Evolutionary conservation across 2,329 filamentous ascomycete species (phyloP), one percentile per base, ranked within the genome.

Genomic region (Bipolaris gigantea): DNA sequence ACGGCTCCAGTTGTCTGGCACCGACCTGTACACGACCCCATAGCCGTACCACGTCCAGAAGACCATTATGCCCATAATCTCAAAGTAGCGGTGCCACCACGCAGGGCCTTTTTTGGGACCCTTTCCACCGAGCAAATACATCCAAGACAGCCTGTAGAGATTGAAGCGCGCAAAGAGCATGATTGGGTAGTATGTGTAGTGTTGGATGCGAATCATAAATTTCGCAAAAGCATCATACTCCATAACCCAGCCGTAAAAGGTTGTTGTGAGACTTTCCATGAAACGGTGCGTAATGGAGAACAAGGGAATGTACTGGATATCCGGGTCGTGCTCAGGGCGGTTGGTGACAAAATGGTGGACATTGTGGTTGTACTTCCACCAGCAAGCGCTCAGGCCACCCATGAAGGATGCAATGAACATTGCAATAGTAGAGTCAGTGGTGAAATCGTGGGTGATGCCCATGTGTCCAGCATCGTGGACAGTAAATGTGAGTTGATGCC

Each of bases 291-390:
- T 84, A 30, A 86, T 83, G 45, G 87, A 86, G 65, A 90, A 88
- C 46, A 89, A 80, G 0, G 87, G 87, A 47, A 89, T 78, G 70
- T 89, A 86, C 60, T 89, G 84, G 64, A 97, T 97, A 72, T 97
- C 93, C 0, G 94, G 93, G 71, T 97, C 93, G 71, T 97, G 93
- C 74, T 97, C 94, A 13, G 92, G 90, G 39, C 89, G 89, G 73
- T 97, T 97, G 16, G 94, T 97, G 48, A 97, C 89, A 63, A 97
- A 92, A 70, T 97, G 93, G 72, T 97, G 93, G 8, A 97, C 92
- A 69, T 97, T 97, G 75, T 97, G 93, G 72, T 87, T 97, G 57
- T 86, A 83, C 76, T 97, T 97, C 93, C 94, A 99, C 94, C 94
- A 99, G 40, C 93, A 90, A 49, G 96, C 77, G 23, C 91, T 96